A percentile compares a stretch with the other conserved stretches of the same genome.
phyloP scores from a whole-genome alignment of 306 rosid genomes.

The Prunus kanzakura region DNA sequence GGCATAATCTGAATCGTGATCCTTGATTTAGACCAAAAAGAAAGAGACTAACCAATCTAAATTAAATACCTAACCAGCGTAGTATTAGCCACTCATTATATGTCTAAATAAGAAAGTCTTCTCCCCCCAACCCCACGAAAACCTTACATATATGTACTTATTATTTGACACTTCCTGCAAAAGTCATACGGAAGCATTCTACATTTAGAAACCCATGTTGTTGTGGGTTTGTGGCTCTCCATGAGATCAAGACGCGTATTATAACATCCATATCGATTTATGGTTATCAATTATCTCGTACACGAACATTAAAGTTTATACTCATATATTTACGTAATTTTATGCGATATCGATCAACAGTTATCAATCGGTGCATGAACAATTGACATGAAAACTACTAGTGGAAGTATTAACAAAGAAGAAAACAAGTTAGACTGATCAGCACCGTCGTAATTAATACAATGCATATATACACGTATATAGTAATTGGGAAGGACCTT shows the following conservation, averaged over 20 bases:
- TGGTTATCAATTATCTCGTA: neutral
- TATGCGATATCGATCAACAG: too few relatives aligned
- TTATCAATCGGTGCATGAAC: too few relatives aligned
- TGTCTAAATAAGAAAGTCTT: constrained; percentile 19
- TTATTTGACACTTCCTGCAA: constrained; percentile 27
- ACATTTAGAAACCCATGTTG: constrained; percentile 33
- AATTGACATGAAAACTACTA: too few relatives aligned
- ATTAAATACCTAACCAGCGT: constrained; percentile 37
- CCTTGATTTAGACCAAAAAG: too few relatives aligned
- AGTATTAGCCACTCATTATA: constrained; percentile 22
- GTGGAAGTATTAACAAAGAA: too few relatives aligned
- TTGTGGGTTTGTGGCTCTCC: neutral
- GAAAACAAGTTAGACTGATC: neutral
- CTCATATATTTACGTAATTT: too few relatives aligned
- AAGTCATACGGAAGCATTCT: constrained; percentile 40
- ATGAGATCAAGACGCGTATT: neutral
- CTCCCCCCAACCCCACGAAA: constrained; percentile 25
- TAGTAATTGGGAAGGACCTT: neutral
- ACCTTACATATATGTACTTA: constrained; percentile 16
- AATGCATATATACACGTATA: neutral
- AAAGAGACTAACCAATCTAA: neutral
- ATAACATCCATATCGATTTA: neutral
- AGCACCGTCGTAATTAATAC: neutral
- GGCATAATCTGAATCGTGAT: neutral
- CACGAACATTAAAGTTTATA: too few relatives aligned